These are phyloP conservation scores for Aegilops tauschii DNA, from an alignment of 176 grass and related monocot genomes.

Conservation along the genomic window DNA sequence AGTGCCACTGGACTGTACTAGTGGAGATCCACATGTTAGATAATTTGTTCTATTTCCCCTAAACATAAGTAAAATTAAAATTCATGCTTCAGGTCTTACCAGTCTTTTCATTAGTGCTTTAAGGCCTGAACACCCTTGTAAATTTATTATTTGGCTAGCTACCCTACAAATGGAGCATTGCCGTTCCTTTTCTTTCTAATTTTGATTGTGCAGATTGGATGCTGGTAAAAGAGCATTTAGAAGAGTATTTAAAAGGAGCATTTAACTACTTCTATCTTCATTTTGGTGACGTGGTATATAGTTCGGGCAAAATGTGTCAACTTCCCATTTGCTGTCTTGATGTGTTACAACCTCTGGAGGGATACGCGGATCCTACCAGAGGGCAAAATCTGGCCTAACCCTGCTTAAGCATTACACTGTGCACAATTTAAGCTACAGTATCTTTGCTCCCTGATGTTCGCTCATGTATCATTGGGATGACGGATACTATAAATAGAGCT, in stretches of 20 bases:
- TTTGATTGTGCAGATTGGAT: neutral
- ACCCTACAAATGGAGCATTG: neutral
- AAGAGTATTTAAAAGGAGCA: no score
- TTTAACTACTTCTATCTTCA: neutral
- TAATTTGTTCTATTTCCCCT: no score
- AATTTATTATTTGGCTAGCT: neutral
- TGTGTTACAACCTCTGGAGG: neutral
- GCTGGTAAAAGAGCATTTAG: neutral
- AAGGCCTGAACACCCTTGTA: neutral
- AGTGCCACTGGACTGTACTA: no score
- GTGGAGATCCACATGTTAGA: no score
- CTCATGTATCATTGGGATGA: neutral
- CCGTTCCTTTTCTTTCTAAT: neutral
- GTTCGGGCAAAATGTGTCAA: neutral
- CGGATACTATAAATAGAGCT: no score
- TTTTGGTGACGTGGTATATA: neutral
- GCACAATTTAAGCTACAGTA: neutral
- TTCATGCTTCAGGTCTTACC: neutral
- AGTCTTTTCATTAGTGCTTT: neutral
- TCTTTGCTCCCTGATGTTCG: neutral
- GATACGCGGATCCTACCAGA: neutral
- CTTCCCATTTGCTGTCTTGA: neutral
- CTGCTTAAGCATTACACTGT: neutral
- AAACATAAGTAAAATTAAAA: no score
- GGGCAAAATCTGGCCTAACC: conserved; percentile 3